These are phyloP conservation scores for Penicillium robsamsonii DNA, from an alignment of 495 filamentous ascomycete species.

Conservation along the genomic window DNA sequence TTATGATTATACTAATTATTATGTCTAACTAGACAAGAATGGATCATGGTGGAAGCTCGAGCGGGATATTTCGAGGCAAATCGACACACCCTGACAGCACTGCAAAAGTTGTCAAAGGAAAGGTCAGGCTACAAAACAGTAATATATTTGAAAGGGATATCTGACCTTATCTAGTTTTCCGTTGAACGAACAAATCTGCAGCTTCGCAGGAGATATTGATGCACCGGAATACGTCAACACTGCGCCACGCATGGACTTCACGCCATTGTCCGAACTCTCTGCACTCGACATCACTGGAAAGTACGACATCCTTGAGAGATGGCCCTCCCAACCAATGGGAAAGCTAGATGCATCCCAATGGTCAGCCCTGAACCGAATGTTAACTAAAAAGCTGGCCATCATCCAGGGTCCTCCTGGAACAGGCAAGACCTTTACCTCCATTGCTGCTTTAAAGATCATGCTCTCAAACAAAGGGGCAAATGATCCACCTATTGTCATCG, in stretches of 20 bases:
- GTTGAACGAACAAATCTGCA: slow-evolving; percentile 58
- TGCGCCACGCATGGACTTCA: slow-evolving; percentile 49
- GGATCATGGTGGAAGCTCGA: slow-evolving; percentile 75
- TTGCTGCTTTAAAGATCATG: slow-evolving; percentile 66
- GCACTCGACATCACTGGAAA: slow-evolving; percentile 20
- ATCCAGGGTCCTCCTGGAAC: slow-evolving; percentile 92
- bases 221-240: slow-evolving; percentile 50
- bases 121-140: slow-evolving; percentile 42
- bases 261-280: slow-evolving; percentile 24
- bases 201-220: slow-evolving; percentile 43
- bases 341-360: slow-evolving; percentile 69
- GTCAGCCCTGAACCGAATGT: slow-evolving; percentile 62
- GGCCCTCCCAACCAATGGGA: slow-evolving; percentile 48
- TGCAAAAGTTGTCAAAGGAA: slow-evolving; percentile 67
- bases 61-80: slow-evolving; percentile 71
- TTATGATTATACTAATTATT: neutral
- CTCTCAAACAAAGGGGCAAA: slow-evolving; percentile 56
- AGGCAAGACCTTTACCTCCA: slow-evolving; percentile 79
- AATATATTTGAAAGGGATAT: neutral
- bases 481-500: slow-evolving; percentile 72
- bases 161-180: slow-evolving; percentile 52
- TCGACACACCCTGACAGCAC: slow-evolving; percentile 66
- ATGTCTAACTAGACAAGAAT: slow-evolving; percentile 41
- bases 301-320: slow-evolving; percentile 47
- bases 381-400: slow-evolving; percentile 72